Conservation (phyloP, 1,284 basidiomycete genomes). For the Rhodofomes roseus region DNA sequence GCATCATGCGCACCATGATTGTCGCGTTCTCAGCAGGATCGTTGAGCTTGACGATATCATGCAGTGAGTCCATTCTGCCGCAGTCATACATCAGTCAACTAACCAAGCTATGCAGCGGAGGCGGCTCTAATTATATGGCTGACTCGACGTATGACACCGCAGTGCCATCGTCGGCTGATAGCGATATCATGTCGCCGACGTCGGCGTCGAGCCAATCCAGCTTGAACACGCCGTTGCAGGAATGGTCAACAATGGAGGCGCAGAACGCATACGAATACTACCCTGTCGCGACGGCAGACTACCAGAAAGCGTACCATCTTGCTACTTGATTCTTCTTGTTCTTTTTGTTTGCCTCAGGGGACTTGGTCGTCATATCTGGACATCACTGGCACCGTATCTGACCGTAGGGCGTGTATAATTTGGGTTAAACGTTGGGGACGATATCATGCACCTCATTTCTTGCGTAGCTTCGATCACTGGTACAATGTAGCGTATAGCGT, state of each 20-base stretch:
- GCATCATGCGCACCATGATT: slow-evolving; percentile 50
- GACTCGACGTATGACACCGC: slow-evolving; percentile 35
- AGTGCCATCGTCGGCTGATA: slow-evolving; percentile 53
- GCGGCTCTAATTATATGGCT: slow-evolving; percentile 38
- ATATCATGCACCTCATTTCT: background rate
- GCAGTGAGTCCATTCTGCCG: slow-evolving; percentile 48
- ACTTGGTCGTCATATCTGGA: background rate
- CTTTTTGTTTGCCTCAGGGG: background rate
- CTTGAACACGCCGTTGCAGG: slow-evolving; percentile 20
- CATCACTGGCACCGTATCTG: background rate
- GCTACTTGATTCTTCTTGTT: slow-evolving; percentile 12
- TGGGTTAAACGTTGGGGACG: background rate
- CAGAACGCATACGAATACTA: slow-evolving; percentile 65
- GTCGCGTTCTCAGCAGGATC: slow-evolving; percentile 56
- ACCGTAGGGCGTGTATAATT: background rate
- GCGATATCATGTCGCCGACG: slow-evolving; percentile 65
- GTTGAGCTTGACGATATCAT: slow-evolving; percentile 59
- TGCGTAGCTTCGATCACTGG: background rate
- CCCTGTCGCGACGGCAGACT: slow-evolving; percentile 39
- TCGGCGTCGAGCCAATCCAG: slow-evolving; percentile 57
- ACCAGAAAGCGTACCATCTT: slow-evolving; percentile 30
- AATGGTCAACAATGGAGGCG: slow-evolving; percentile 51
- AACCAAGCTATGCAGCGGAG: slow-evolving; percentile 32
- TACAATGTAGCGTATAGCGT: background rate
- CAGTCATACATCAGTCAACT: background rate